Evolutionary conservation across 2,329 filamentous ascomycete species (phyloP).

Genomic region (Colletotrichum cuscutae): DNA sequence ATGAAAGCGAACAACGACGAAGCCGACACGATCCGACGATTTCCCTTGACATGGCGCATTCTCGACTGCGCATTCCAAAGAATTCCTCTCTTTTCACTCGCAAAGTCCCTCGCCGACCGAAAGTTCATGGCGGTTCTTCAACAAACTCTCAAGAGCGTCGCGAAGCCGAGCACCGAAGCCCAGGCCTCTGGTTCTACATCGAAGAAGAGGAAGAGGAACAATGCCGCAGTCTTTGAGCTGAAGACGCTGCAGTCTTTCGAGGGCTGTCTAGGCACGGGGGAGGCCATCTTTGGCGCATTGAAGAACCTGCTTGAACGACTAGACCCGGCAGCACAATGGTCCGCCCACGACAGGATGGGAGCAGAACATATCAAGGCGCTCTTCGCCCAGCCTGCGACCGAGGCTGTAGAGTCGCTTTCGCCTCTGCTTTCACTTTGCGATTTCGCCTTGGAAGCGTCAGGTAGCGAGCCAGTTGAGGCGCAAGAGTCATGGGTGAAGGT

Average conservation of each 20-base stretch:
- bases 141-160: conserved; percentile 70
- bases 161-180: conserved; percentile 44
- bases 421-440: conserved; percentile 59
- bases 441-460: conserved; percentile 45
- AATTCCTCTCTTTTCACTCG: conserved; percentile 76
- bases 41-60: conserved; percentile 70
- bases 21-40: conserved; percentile 64
- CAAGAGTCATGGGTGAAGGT: conserved; percentile 60
- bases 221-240: conserved; percentile 49
- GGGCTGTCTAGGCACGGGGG: conserved; percentile 57
- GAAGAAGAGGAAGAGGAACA: conserved; percentile 59
- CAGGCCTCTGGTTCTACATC: conserved; percentile 40
- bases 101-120: conserved; percentile 76
- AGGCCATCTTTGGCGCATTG: conserved; percentile 60
- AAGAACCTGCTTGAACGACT: conserved; percentile 58
- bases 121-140: conserved; percentile 75
- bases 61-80: conserved; percentile 68
- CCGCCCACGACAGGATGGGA: conserved; percentile 60
- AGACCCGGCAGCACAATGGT: conserved; percentile 44
- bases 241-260: conserved; percentile 49
- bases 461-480: conserved; percentile 47
- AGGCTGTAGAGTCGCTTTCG: conserved; percentile 56
- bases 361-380: conserved; percentile 68
- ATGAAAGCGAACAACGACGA: conserved; percentile 58
- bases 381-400: conserved; percentile 60